A percentile compares a stretch with the other conserved stretches of the same genome.
These are phyloP conservation scores for Periconia sp. DNA, from an alignment of 2,329 filamentous ascomycete genomes.

Conservation along the genomic window DNA sequence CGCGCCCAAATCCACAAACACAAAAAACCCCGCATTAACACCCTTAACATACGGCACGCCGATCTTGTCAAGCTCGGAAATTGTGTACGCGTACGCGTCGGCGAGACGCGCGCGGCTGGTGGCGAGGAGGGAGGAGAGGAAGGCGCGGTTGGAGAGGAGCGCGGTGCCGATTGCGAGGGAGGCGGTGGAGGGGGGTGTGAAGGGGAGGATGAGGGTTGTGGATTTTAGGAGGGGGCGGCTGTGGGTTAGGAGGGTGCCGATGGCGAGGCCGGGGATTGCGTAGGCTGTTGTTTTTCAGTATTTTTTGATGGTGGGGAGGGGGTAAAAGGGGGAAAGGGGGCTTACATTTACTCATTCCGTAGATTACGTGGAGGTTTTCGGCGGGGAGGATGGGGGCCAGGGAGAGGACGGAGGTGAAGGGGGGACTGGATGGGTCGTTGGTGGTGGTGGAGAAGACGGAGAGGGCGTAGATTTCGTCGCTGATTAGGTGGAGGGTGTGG, in stretches of 20 bases:
- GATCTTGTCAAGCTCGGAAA: conserved; percentile 19
- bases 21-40: conserved; percentile 49
- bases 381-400: conserved; percentile 15
- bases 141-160: conserved; percentile 5
- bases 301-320: background rate
- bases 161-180: background rate
- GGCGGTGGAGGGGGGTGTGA: conserved; percentile 3
- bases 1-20: conserved; percentile 43
- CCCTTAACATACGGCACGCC: conserved; percentile 42
- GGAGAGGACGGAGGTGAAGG: conserved; percentile 24
- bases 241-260: conserved; percentile 27
- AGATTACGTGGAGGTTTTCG: conserved; percentile 30
- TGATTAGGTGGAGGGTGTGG: conserved; percentile 31
- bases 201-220: background rate
- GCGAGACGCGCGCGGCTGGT: conserved; percentile 15
- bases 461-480: conserved; percentile 39
- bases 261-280: conserved; percentile 27
- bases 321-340: conserved; percentile 1
- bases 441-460: conserved; percentile 23
- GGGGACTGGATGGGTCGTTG: background rate
- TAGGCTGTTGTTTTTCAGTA: conserved; percentile 18
- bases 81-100: conserved; percentile 15
- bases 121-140: background rate
- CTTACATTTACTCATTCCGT: conserved; percentile 23
- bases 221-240: conserved; percentile 2